These are phyloP conservation scores for Setaria italica DNA, from an alignment of 202 grass and related monocot genomes.

Conservation along the genomic window DNA sequence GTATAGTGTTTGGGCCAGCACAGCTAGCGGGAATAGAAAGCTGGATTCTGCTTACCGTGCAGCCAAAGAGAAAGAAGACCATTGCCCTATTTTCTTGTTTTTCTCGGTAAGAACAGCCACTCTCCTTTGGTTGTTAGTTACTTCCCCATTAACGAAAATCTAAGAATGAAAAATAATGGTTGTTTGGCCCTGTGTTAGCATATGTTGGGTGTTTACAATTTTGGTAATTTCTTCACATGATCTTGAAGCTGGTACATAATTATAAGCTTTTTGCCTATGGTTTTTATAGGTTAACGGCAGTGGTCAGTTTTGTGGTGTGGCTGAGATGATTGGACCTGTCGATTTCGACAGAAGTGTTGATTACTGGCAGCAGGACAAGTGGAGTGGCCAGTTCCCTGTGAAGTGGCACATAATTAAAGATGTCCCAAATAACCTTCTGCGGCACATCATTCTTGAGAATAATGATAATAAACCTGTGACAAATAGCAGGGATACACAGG, in stretches of 20 bases:
- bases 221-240: neutral
- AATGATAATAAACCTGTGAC: slow-evolving; percentile 69
- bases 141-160: neutral
- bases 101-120: slow-evolving; percentile 63
- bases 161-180: neutral
- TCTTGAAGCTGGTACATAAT: slow-evolving; percentile 29
- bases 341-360: slow-evolving; percentile 75
- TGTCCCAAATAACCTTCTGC: slow-evolving; percentile 58
- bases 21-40: slow-evolving; percentile 67
- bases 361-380: slow-evolving; percentile 77
- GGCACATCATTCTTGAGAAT: slow-evolving; percentile 74
- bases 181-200: neutral
- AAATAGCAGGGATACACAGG: slow-evolving; percentile 76
- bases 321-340: slow-evolving; percentile 81
- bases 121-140: slow-evolving; percentile 12
- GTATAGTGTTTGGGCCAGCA: slow-evolving; percentile 83
- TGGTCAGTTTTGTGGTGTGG: slow-evolving; percentile 74
- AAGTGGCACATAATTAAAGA: slow-evolving; percentile 87
- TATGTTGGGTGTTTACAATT: neutral
- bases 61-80: slow-evolving; percentile 60
- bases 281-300: slow-evolving; percentile 75
- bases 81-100: slow-evolving; percentile 74
- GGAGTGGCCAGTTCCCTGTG: slow-evolving; percentile 84
- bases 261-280: slow-evolving; percentile 16
- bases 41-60: slow-evolving; percentile 63